These are phyloP conservation scores for Solanum sejunctum DNA, from an alignment of 257 asterid species.

Conservation along the genomic window DNA sequence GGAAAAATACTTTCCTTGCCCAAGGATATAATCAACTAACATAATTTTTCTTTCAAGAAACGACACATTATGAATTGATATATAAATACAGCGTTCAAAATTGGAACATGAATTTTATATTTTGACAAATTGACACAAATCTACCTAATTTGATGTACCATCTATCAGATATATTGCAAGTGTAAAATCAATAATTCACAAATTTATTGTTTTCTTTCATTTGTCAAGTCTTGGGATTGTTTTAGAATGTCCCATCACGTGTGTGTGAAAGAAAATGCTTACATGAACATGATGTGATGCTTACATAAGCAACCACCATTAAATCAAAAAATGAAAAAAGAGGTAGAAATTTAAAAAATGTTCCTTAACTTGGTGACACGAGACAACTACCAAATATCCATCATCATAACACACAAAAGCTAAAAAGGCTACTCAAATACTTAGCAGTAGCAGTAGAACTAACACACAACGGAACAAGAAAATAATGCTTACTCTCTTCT, in stretches of 20 bases:
- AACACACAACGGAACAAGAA: not conserved
- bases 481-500: not conserved
- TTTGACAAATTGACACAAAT: not conserved
- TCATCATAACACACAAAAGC: constrained; percentile 49
- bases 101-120: not conserved
- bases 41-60: not conserved
- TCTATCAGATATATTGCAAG: not conserved
- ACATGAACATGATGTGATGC: constrained; percentile 72
- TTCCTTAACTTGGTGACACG: constrained; percentile 39
- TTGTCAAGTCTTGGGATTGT: not conserved
- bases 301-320: constrained; percentile 52
- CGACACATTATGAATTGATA: not conserved
- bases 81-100: not conserved
- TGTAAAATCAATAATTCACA: not conserved
- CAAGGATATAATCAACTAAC: not conserved
- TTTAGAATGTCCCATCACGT: not conserved
- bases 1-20: not conserved
- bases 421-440: constrained; percentile 16
- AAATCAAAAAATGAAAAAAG: not conserved
- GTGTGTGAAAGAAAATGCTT: constrained; percentile 8
- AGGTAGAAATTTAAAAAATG: not conserved
- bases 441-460: constrained; percentile 4
- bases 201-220: not conserved
- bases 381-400: constrained; percentile 54
- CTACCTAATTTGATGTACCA: not conserved